Evolutionary conservation across 768 basidiomycete genomes (phyloP), one percentile per base, ranked within the genome.

Genomic region (Kwoniella dendrophila): DNA sequence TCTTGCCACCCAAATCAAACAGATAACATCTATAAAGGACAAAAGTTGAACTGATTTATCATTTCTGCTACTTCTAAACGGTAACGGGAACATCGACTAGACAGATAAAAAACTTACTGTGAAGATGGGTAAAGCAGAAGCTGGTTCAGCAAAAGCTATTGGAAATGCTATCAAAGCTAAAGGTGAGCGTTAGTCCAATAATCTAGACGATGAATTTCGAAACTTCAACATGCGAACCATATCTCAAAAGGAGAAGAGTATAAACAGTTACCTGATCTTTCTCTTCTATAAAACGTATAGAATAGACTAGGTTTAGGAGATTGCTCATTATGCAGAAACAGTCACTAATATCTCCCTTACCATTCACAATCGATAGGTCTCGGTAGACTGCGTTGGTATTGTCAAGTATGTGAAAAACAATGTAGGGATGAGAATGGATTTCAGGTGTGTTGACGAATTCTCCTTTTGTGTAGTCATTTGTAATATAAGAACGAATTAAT

Each of bases 361-460:
- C 33, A 20, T 44, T 8, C 38, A 40, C 24, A 24, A 34, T 40
- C n/a, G n/a, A 52, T 12, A 72, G 72, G 93, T 71, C 83, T 95
- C 50, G 95, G 96, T 80, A 87, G 92, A 73, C 85, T 98, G 66
- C 85, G 94, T 65, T 98, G 94, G 95, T 99, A 90, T 81, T 98
- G 95, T 75, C 95, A 99, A 83, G 91, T 98, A 68, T 98, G 96
- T 85, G 82, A 97, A 84, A 99, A 99, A 78, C 95, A 98, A 80
- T 98, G 95, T 79, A 84, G 94, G 29, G 76, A 98, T 80, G 96
- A 98, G 82, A 99, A 99, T 80, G 96, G 94, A 18, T 99, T 98
- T 86, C 71, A 75, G 69, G 73, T 74, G 55, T 51, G 70, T 59
- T 3, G 10, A 22, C 11, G 12, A 29, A 12, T 44, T 36, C 27